Percentiles rank a stretch among this genome's conserved stretches.
Evolutionary conservation across 495 filamentous ascomycete genomes (phyloP).

Genomic region (Lasiosphaeriaceae sp.): DNA sequence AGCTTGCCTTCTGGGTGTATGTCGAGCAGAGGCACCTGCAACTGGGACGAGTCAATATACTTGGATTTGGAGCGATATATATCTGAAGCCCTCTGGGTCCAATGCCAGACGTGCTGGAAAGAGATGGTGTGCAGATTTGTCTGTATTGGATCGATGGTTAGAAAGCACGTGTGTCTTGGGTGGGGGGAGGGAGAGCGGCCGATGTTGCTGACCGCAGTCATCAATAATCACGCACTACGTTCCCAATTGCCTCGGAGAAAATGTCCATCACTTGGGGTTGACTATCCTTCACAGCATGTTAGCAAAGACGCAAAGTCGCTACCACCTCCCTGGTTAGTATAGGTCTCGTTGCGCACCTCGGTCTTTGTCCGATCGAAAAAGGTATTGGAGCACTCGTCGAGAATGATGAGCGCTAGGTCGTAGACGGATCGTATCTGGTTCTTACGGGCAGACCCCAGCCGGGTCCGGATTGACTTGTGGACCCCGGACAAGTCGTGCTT

Average conservation of each 20-base stretch:
- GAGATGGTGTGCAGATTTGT: slow-evolving; percentile 32
- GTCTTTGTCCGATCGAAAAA: slow-evolving; percentile 60
- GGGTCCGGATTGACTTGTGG: slow-evolving; percentile 51
- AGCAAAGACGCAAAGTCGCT: too few relatives aligned
- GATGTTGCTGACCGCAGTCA: background rate
- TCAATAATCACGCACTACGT: slow-evolving; percentile 33
- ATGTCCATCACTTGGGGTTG: slow-evolving; percentile 66
- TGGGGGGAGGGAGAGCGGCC: too few relatives aligned
- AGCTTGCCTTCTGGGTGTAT: slow-evolving; percentile 64
- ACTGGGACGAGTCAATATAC: slow-evolving; percentile 21
- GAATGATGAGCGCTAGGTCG: slow-evolving; percentile 63
- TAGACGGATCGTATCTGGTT: slow-evolving; percentile 64
- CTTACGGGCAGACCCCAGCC: slow-evolving; percentile 30
- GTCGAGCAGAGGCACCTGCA: slow-evolving; percentile 54
- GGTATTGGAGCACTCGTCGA: slow-evolving; percentile 58
- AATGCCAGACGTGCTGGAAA: slow-evolving; percentile 34
- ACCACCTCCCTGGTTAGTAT: too few relatives aligned
- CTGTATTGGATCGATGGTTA: slow-evolving; percentile 24
- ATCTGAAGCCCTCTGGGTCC: slow-evolving; percentile 27
- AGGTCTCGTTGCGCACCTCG: slow-evolving; percentile 12
- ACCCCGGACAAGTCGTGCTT: slow-evolving; percentile 64
- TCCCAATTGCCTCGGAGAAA: slow-evolving; percentile 53
- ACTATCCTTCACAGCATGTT: slow-evolving; percentile 47
- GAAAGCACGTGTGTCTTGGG: too few relatives aligned
- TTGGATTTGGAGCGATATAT: slow-evolving; percentile 26